Conservation (phyloP, 2,329 filamentous ascomycete genomes). For the Epichloe uncinata region DNA sequence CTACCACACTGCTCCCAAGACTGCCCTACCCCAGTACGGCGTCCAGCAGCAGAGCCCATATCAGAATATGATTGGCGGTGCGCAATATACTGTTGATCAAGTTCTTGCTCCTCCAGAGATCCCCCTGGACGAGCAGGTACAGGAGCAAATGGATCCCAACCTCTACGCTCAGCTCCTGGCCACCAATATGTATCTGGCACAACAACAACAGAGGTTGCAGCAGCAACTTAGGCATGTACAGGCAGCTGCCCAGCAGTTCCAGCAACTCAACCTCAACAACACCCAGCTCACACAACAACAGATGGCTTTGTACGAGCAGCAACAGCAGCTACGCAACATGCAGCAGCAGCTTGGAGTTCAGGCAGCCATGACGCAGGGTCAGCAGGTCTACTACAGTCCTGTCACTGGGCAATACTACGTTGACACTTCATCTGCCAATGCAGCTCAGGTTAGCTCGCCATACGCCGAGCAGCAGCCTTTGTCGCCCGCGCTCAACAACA, state of each 20-base stretch:
- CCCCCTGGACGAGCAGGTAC: constrained; percentile 54
- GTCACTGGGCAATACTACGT: constrained; percentile 76
- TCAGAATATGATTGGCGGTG: constrained; percentile 19
- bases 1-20: constrained; percentile 39
- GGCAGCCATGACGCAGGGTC: constrained; percentile 40
- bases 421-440: constrained; percentile 44
- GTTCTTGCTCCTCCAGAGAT: constrained; percentile 74
- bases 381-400: constrained; percentile 76
- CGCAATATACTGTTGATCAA: constrained; percentile 71
- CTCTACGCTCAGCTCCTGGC: constrained; percentile 81
- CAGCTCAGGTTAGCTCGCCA: constrained; percentile 25
- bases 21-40: constrained; percentile 38
- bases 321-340: constrained; percentile 27
- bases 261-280: constrained; percentile 55
- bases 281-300: constrained; percentile 34
- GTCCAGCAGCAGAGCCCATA: constrained; percentile 21
- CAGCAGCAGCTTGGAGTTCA: constrained; percentile 26
- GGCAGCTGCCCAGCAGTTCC: constrained; percentile 69
- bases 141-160: constrained; percentile 69
- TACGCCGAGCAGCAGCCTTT: constrained; percentile 34
- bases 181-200: constrained; percentile 82
- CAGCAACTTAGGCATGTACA: constrained; percentile 82
- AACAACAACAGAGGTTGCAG: constrained; percentile 89
- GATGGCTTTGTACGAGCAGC: constrained; percentile 32
- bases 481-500: constrained; percentile 19